These are phyloP conservation scores for Umbelopsis sp. DNA, from an alignment of 371 early-diverging fungal genomes.

Conservation along the genomic window DNA sequence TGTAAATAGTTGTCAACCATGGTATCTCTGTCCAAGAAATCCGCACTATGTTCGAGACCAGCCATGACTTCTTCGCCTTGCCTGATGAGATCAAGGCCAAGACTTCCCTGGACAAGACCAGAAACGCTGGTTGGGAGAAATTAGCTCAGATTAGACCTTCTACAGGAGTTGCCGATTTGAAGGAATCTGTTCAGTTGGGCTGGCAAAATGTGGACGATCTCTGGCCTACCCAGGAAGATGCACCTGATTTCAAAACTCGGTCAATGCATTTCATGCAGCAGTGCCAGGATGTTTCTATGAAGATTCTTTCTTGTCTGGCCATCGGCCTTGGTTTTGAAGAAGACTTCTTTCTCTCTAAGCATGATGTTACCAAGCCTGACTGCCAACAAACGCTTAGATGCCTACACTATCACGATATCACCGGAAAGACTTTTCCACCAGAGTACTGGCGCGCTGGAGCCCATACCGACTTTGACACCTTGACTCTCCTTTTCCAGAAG, in stretches of 20 bases:
- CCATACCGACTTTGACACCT: conserved; percentile 39
- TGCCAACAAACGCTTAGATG: conserved; percentile 36
- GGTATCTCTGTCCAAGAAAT: conserved; percentile 34
- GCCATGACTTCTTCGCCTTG: conserved; percentile 34
- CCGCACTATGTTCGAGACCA: conserved; percentile 34
- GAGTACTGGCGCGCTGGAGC: conserved; percentile 46
- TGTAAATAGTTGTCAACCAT: conserved; percentile 34
- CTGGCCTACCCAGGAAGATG: conserved; percentile 37
- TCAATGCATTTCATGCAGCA: conserved; percentile 35
- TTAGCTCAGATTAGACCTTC: conserved; percentile 39
- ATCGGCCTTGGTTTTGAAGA: conserved; percentile 32
- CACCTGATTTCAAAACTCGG: conserved; percentile 29
- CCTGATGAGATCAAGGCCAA: conserved; percentile 33
- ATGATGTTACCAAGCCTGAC: conserved; percentile 31
- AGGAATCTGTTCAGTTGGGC: conserved; percentile 39
- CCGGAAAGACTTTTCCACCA: conserved; percentile 34
- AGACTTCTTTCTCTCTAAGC: conserved; percentile 38
- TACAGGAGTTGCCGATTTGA: conserved; percentile 40
- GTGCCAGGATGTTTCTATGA: conserved; percentile 34
- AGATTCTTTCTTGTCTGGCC: conserved; percentile 33
- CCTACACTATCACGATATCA: conserved; percentile 40
- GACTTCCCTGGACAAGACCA: conserved; percentile 34
- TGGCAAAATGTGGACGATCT: conserved; percentile 38
- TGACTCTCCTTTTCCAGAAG: conserved; percentile 37
- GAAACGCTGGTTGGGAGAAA: conserved; percentile 44